A percentile compares a stretch with the other conserved stretches of the same genome.
Conservation (phyloP, 306 rosid genomes). For the Glycine soja region DNA sequence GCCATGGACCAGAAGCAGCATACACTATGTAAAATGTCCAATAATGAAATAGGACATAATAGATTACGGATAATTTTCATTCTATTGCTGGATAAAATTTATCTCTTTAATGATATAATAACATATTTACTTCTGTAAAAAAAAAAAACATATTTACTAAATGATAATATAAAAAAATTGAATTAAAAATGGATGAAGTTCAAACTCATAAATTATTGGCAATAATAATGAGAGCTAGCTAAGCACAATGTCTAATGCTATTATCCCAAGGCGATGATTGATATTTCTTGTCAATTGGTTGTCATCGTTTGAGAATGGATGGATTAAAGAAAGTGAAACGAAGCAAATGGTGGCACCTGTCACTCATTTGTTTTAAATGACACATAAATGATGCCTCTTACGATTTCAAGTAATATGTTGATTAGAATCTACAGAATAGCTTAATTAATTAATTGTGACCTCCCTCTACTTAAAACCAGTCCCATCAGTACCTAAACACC, state of each 20-base stretch:
- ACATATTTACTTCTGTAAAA: not conserved
- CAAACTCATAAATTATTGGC: slow-evolving; percentile 9
- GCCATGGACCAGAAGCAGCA: not conserved
- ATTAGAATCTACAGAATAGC: slow-evolving; percentile 36
- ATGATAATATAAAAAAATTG: not conserved
- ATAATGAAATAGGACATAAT: not conserved
- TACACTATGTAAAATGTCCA: slow-evolving; percentile 34
- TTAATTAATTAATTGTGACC: slow-evolving; percentile 30
- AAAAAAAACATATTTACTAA: too few species aligned
- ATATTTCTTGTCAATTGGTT: slow-evolving; percentile 57
- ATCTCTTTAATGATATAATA: not conserved
- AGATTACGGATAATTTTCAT: not conserved
- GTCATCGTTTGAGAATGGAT: slow-evolving; percentile 44
- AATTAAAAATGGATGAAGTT: not conserved
- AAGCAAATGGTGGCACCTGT: slow-evolving; percentile 23
- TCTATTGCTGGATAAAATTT: not conserved
- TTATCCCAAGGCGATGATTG: slow-evolving; percentile 54
- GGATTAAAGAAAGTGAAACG: slow-evolving; percentile 33
- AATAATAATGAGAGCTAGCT: slow-evolving; percentile 43
- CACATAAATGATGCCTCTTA: slow-evolving; percentile 46
- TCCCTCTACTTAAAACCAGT: slow-evolving; percentile 39
- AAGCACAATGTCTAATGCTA: slow-evolving; percentile 48
- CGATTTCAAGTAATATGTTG: slow-evolving; percentile 35
- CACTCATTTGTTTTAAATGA: slow-evolving; percentile 43
- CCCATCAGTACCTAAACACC: slow-evolving; percentile 44